Conservation (phyloP, 1,284 basidiomycete species). For the Testicularia cyperi region DNA sequence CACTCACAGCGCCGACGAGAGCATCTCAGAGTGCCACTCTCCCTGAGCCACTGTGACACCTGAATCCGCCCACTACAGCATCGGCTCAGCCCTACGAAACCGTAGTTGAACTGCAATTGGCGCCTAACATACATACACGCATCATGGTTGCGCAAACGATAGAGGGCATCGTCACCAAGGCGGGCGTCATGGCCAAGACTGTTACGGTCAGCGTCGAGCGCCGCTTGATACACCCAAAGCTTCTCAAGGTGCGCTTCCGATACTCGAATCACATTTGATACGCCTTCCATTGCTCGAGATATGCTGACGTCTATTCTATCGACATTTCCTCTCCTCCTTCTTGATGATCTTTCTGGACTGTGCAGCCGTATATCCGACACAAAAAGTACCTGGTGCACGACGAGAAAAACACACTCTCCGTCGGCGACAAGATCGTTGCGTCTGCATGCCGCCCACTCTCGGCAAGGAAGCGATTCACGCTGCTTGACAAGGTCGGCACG, state of each 20-base stretch:
- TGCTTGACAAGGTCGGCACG: slow-evolving; percentile 41
- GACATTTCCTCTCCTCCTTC: not conserved
- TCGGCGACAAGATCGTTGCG: slow-evolving; percentile 53
- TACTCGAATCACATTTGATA: too few species aligned
- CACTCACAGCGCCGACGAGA: too few species aligned
- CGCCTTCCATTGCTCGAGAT: too few species aligned
- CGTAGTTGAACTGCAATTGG: too few species aligned
- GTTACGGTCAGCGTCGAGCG: slow-evolving; percentile 54
- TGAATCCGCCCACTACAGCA: too few species aligned
- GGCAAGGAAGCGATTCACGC: slow-evolving; percentile 50
- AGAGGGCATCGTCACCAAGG: slow-evolving; percentile 52
- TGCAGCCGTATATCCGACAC: slow-evolving; percentile 47
- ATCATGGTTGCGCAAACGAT: slow-evolving; percentile 34
- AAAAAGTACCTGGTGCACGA: slow-evolving; percentile 57
- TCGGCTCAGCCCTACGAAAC: too few species aligned
- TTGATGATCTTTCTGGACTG: not conserved
- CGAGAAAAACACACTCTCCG: slow-evolving; percentile 33
- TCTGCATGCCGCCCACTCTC: slow-evolving; percentile 53
- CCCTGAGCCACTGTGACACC: too few species aligned
- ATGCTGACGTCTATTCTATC: too few species aligned
- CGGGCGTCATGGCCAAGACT: slow-evolving; percentile 56
- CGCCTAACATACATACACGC: too few species aligned
- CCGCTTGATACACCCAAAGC: slow-evolving; percentile 46
- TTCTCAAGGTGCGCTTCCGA: slow-evolving; percentile 48
- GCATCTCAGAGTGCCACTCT: too few species aligned